Evolutionary conservation across 2,329 filamentous ascomycete genomes (phyloP).

Genomic region (Aspergillus unguis): DNA sequence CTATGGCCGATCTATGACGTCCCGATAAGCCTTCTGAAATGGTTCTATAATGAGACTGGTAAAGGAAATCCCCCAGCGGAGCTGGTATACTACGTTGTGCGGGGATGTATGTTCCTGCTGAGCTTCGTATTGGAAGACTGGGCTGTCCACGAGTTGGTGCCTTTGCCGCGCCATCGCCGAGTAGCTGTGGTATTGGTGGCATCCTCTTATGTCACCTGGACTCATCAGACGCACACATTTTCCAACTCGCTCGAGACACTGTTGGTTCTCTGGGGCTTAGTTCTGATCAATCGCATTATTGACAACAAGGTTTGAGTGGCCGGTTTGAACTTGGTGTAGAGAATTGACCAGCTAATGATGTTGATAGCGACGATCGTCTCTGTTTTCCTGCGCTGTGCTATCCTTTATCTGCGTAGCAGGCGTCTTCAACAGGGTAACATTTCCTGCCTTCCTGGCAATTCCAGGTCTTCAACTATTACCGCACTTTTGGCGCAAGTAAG

Average conservation of each 20-base stretch:
- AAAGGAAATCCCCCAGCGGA: constrained; percentile 71
- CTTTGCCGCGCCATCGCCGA: constrained; percentile 66
- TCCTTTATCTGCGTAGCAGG: constrained; percentile 81
- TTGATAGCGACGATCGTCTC: constrained; percentile 66
- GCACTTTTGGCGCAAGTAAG: constrained; percentile 77
- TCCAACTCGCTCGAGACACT: constrained; percentile 96
- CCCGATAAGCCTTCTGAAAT: constrained; percentile 87
- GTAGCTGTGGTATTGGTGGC: constrained; percentile 80
- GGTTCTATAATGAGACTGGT: constrained; percentile 85
- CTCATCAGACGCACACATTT: constrained; percentile 96
- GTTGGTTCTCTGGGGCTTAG: constrained; percentile 87
- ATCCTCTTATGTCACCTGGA: constrained; percentile 98
- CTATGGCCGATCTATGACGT: constrained; percentile 93
- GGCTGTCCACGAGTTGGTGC: constrained; percentile 89
- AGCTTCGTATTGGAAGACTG: constrained; percentile 98
- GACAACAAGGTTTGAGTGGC: constrained; percentile 62
- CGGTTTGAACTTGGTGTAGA: background rate
- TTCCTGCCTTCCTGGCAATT: constrained; percentile 85
- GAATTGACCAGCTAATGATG: constrained; percentile 12
- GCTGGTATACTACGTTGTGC: constrained; percentile 82
- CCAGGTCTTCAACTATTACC: constrained; percentile 79
- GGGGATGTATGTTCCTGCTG: constrained; percentile 86
- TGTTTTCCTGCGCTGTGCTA: constrained; percentile 72
- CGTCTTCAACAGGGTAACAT: constrained; percentile 94
- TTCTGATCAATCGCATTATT: constrained; percentile 82